Base-by-base conservation (phyloP, 2,329 filamentous ascomycete genomes). In the Ustulina deusta region DNA sequence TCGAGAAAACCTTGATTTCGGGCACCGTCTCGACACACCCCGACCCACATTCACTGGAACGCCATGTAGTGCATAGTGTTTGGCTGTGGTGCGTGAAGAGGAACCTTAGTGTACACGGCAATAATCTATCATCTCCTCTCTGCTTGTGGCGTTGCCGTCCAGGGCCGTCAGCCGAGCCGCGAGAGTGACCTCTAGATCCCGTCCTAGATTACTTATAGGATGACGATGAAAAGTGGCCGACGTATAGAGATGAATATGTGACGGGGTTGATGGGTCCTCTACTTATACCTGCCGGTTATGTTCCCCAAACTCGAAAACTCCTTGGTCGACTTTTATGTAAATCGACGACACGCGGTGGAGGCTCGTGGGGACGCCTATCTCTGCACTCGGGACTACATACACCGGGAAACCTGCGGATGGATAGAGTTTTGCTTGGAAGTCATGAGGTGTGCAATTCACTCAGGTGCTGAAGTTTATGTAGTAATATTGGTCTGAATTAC, bases 111-210 rank as follows among this genome's bases (percentile, higher is more conserved):
- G 42, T n/a, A 49, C 61, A 49, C 65, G 49, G 61, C 49, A 46
- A 32, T 40, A 51, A 57, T 64, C 56, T 64, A 64, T 57, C 61
- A 52, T 60, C 25, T 46, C 34, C 38, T 52, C 51, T 46, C 34
- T 44, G 49, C 44, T 61, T 57, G 48, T 57, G 34, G 56, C 56
- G 42, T 61, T 49, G 61, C 56, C 61, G 55, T 54, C 36, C 36
- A 65, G 65, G 65, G 61, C 65, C 65, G 65, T 27, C 44, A 58
- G 44, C 61, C 65, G 61, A 65, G 56, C 51, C 60, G 49, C 40
- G 56, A 68, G 61, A 40, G 29, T 20, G 27, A 36, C 36, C 46
- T 52, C 34, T 44, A 34, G 20, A 46, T 38, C 29, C 20, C 20
- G 22, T 52, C 25, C 49, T 34, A 15, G 42, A 52, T 56, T 36